Conservation (phyloP, 441 rosid genomes). For the Aleurites moluccanus region DNA sequence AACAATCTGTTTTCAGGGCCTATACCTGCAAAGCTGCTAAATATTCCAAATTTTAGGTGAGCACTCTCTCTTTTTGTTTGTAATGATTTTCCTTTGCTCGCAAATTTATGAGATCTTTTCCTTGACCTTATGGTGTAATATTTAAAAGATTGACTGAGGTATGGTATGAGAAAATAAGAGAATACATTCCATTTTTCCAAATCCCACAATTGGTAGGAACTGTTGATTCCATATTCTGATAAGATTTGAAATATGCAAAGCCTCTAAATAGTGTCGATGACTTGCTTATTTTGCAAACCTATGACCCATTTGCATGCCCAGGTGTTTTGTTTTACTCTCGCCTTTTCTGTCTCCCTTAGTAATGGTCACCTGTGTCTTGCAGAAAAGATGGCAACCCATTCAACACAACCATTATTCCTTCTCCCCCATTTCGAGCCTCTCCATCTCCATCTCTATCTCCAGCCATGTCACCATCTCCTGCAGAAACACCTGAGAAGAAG, state of each 20-base stretch:
- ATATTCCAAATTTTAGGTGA: constrained; percentile 79
- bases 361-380: constrained; percentile 28
- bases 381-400: constrained; percentile 95
- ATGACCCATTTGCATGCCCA: not conserved
- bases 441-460: constrained; percentile 50
- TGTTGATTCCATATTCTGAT: not conserved
- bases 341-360: constrained; percentile 14
- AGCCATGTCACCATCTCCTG: constrained; percentile 51
- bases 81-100: not conserved
- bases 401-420: constrained; percentile 63
- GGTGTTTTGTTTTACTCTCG: not conserved
- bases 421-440: constrained; percentile 54
- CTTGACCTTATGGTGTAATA: not conserved
- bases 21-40: constrained; percentile 64
- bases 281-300: too few relatives aligned
- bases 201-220: not conserved
- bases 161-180: not conserved
- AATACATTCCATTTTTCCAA: not conserved
- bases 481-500: constrained; percentile 34
- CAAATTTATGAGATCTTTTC: not conserved
- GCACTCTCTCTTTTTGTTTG: not conserved
- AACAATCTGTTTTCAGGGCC: constrained; percentile 91
- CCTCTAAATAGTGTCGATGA: not conserved
- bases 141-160: not conserved
- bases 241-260: not conserved